Conservation (phyloP, 2,329 filamentous ascomycete species). For the Pseudocercospora vitis region DNA sequence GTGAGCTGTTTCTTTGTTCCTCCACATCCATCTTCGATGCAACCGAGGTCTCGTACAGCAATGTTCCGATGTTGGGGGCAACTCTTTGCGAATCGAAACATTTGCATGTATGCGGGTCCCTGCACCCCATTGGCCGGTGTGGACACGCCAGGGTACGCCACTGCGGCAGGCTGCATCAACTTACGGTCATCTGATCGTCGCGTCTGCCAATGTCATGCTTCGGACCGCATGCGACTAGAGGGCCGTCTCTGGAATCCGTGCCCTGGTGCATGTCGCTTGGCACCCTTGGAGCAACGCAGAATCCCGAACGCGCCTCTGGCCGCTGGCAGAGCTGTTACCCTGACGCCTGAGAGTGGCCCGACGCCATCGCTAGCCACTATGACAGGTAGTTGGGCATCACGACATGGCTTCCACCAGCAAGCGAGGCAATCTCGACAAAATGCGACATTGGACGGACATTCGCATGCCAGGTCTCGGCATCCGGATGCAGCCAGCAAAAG, state of each 20-base stretch:
- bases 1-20: constrained; percentile 42
- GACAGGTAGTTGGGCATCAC: constrained; percentile 1
- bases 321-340: constrained; percentile 4
- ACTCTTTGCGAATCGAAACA: constrained; percentile 12
- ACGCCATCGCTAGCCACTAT: not conserved
- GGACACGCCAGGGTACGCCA: constrained; percentile 20
- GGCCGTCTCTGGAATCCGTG: constrained; percentile 20
- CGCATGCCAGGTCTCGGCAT: constrained; percentile 13
- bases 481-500: constrained; percentile 19
- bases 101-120: constrained; percentile 16
- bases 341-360: not conserved
- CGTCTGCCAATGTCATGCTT: constrained; percentile 32
- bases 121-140: constrained; percentile 23
- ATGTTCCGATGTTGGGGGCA: not conserved
- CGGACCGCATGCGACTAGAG: constrained; percentile 12
- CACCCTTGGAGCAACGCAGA: constrained; percentile 20
- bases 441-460: not conserved
- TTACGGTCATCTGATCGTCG: constrained; percentile 25
- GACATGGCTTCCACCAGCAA: not conserved
- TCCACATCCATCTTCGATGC: constrained; percentile 27
- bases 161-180: constrained; percentile 25
- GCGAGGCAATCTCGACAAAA: not conserved
- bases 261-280: constrained; percentile 22
- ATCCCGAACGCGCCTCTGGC: constrained; percentile 12
- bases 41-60: constrained; percentile 7